phyloP scores from a whole-genome alignment of 2,329 filamentous ascomycete species.

The Diatrype stigma region DNA sequence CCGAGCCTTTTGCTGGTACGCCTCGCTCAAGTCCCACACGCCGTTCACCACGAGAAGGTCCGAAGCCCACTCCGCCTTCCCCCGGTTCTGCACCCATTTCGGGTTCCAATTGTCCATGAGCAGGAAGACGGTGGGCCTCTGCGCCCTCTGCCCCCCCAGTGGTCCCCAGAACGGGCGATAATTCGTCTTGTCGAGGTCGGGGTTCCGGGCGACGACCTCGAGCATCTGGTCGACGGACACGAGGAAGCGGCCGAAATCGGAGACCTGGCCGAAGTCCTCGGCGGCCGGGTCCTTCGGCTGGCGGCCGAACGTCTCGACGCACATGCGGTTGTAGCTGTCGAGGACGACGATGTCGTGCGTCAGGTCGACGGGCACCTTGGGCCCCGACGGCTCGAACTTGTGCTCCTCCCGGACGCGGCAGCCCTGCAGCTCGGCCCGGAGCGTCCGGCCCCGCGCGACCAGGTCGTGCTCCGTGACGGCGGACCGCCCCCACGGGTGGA shows the following conservation, averaged over 20 bases:
- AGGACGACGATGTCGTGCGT: neutral
- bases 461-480: neutral
- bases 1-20: too few species aligned
- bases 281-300: neutral
- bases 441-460: neutral
- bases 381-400: neutral
- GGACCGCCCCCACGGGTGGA: neutral
- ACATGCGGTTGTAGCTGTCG: neutral
- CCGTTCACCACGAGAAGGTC: too few species aligned
- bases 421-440: neutral
- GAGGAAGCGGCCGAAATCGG: neutral
- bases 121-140: too few species aligned
- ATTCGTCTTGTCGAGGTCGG: neutral
- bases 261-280: neutral
- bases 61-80: too few species aligned
- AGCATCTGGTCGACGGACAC: neutral
- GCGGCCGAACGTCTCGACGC: neutral
- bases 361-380: neutral
- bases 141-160: neutral
- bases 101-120: too few species aligned
- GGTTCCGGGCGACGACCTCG: neutral
- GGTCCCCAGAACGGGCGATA: neutral
- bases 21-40: too few species aligned
- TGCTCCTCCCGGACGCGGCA: neutral
- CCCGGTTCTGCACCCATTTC: too few species aligned